A percentile compares a stretch with the other conserved stretches of the same genome.
Evolutionary conservation across 2,329 filamentous ascomycete species (phyloP).

Genomic region (Trichophyton rubrum): DNA sequence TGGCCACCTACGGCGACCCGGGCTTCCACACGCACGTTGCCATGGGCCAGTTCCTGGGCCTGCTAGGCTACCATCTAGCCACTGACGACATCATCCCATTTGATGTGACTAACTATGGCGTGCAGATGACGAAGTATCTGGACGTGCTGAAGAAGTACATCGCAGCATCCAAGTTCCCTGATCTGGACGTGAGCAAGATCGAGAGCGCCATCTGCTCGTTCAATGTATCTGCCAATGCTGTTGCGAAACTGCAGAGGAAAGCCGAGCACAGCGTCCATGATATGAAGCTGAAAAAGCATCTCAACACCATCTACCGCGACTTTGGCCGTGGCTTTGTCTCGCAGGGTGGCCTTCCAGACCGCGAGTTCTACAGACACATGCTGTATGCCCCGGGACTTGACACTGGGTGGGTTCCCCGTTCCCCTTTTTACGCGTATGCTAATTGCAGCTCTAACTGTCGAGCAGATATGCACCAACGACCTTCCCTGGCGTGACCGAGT

Average conservation of each 20-base stretch:
- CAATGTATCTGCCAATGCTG: constrained; percentile 13
- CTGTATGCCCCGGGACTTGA: constrained; percentile 37
- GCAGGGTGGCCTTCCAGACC: constrained; percentile 34
- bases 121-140: constrained; percentile 26
- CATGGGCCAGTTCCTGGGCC: constrained; percentile 37
- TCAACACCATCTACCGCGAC: constrained; percentile 37
- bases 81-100: constrained; percentile 29
- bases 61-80: constrained; percentile 33
- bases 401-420: constrained; percentile 18
- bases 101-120: constrained; percentile 28
- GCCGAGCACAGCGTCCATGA: constrained; percentile 7
- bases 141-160: constrained; percentile 23
- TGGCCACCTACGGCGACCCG: constrained; percentile 40
- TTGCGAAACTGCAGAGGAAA: constrained; percentile 6
- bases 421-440: no score
- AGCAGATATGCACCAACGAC: constrained; percentile 17
- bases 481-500: constrained; percentile 19
- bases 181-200: constrained; percentile 15
- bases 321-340: constrained; percentile 36
- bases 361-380: constrained; percentile 36
- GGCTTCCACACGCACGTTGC: constrained; percentile 39
- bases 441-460: no score
- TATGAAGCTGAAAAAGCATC: constrained; percentile 14
- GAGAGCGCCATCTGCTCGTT: constrained; percentile 28
- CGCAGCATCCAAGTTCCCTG: constrained; percentile 12